These are phyloP conservation scores for Candida sakaeoensis DNA, from an alignment of 805 yeast genomes.

Conservation along the genomic window DNA sequence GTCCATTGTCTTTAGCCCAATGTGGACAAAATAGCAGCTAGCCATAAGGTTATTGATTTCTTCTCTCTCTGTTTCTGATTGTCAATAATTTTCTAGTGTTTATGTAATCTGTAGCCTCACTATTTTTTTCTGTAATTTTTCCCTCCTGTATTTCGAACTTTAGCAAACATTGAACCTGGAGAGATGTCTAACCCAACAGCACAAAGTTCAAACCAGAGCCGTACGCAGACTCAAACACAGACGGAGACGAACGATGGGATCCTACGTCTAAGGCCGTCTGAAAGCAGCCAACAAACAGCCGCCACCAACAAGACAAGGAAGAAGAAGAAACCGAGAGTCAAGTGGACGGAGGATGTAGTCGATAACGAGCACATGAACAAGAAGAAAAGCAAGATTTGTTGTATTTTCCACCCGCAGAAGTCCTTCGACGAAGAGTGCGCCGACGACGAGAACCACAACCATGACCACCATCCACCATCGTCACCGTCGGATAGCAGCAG, in stretches of 20 bases:
- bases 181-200: background rate
- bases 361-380: conserved; percentile 88
- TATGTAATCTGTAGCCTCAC: too few relatives aligned
- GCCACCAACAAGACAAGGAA: background rate
- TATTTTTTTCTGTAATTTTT: too few relatives aligned
- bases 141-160: too few relatives aligned
- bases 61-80: too few relatives aligned
- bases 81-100: too few relatives aligned
- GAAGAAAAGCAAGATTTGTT: conserved; percentile 89
- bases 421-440: conserved; percentile 11
- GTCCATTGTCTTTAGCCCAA: too few relatives aligned
- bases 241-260: background rate
- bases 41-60: too few relatives aligned
- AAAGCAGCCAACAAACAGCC: background rate
- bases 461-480: conserved; percentile 35
- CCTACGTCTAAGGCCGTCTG: conserved; percentile 5
- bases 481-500: conserved; percentile 46
- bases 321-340: conserved; percentile 51
- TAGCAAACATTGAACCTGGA: too few relatives aligned
- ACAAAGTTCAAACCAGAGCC: background rate
- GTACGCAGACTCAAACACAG: conserved; percentile 2
- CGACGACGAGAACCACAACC: conserved; percentile 6
- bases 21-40: too few relatives aligned
- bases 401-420: conserved; percentile 68
- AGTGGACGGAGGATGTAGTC: conserved; percentile 82